Percentiles rank a stretch among this genome's conserved stretches.
phyloP scores from a whole-genome alignment of 805 yeast genomes.

The Saturnispora hagleri region DNA sequence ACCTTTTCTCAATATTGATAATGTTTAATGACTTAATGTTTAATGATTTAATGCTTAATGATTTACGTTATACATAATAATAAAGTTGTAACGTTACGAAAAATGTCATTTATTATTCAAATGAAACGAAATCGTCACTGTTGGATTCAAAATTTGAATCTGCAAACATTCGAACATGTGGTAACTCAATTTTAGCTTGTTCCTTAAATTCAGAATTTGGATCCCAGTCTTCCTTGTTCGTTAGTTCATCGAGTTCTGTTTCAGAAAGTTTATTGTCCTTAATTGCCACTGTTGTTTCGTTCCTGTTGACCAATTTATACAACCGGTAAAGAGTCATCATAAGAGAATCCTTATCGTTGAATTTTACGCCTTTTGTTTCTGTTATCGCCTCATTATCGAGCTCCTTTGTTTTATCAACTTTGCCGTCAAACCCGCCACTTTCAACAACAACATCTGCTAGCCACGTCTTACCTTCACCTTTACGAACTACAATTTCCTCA shows the following conservation, averaged over 20 bases:
- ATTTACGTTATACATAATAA: neutral
- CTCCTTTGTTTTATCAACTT: neutral
- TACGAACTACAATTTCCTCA: constrained; percentile 72
- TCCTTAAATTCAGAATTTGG: neutral
- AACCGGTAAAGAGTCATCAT: constrained; percentile 6
- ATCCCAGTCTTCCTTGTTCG: constrained; percentile 4
- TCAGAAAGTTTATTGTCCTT: constrained; percentile 25
- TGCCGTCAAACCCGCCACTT: constrained; percentile 45
- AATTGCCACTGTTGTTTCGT: constrained; percentile 19
- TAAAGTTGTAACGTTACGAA: neutral
- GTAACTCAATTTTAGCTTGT: neutral
- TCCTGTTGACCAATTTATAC: constrained; percentile 6
- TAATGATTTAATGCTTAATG: neutral
- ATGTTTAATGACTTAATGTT: neutral
- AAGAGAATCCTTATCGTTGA: constrained; percentile 3
- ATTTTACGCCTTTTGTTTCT: neutral
- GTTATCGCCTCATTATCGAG: constrained; percentile 3
- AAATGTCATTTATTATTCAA: neutral
- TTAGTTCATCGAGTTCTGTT: constrained; percentile 39
- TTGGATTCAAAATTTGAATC: constrained; percentile 1
- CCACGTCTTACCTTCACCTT: constrained; percentile 71
- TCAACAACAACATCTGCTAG: constrained; percentile 71
- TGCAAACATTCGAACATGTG: constrained; percentile 7
- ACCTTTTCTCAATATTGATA: neutral
- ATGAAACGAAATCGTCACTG: neutral